Conservation (phyloP, 1,284 basidiomycete genomes). For the Ganoderma leucocontextum region DNA sequence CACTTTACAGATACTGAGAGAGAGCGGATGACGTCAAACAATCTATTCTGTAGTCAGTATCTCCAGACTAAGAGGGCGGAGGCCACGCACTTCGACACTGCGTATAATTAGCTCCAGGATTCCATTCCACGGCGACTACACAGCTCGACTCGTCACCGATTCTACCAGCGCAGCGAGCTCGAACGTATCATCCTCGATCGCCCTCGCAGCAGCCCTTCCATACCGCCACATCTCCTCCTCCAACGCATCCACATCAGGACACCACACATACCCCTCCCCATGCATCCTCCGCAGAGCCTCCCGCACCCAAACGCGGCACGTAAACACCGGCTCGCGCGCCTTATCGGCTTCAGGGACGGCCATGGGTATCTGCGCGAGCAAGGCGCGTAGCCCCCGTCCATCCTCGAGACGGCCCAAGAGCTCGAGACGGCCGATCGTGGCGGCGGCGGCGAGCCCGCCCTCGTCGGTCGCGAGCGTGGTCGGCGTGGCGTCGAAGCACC, state of each 20-base stretch:
- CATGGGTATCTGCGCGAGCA: slow-evolving; percentile 23
- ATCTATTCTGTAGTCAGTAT: no score
- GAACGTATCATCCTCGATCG: slow-evolving; percentile 23
- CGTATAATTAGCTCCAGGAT: no score
- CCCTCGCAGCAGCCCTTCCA: slow-evolving; percentile 17
- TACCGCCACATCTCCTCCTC: slow-evolving; percentile 28
- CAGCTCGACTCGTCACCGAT: not conserved
- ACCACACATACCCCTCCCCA: slow-evolving; percentile 14
- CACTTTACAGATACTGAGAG: no score
- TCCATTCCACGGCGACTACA: no score
- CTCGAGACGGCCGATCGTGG: slow-evolving; percentile 19
- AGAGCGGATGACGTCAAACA: no score
- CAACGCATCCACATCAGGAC: slow-evolving; percentile 25
- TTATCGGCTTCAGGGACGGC: slow-evolving; percentile 10
- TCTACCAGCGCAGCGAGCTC: slow-evolving; percentile 8
- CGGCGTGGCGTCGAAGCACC: slow-evolving; percentile 5
- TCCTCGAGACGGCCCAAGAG: slow-evolving; percentile 5
- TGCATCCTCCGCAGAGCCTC: slow-evolving; percentile 27
- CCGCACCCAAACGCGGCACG: slow-evolving; percentile 28
- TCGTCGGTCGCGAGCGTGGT: slow-evolving; percentile 6
- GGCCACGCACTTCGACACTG: no score
- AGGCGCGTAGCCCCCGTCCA: not conserved
- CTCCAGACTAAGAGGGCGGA: no score
- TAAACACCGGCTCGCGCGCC: slow-evolving; percentile 21
- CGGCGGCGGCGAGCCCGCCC: slow-evolving; percentile 21